phyloP scores from a whole-genome alignment of 257 asterid species.

The Solanum etuberosum region DNA sequence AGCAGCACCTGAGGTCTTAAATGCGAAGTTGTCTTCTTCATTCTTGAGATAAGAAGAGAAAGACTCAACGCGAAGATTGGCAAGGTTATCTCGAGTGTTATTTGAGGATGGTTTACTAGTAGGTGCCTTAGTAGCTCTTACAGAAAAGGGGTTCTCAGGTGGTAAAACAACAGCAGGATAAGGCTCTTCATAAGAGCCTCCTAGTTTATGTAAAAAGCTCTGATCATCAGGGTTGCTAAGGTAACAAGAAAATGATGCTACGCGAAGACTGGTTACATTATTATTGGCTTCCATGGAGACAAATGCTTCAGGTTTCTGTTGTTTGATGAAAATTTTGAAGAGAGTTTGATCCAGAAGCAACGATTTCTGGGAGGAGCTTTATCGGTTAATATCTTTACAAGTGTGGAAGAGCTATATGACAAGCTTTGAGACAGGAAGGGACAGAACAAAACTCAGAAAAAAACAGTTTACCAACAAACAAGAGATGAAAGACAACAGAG shows the following conservation, averaged over 20 bases:
- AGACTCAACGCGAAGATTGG: constrained; percentile 24
- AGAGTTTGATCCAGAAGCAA: neutral
- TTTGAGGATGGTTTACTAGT: constrained; percentile 9
- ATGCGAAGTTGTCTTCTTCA: constrained; percentile 20
- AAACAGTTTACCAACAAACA: neutral
- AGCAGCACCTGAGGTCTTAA: constrained; percentile 24
- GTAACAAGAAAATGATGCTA: constrained; percentile 77
- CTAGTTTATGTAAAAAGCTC: constrained; percentile 26
- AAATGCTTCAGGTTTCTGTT: neutral
- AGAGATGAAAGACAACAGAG: neutral
- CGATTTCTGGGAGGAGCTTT: neutral
- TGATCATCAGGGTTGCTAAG: constrained; percentile 43
- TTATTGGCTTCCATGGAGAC: constrained; percentile 49
- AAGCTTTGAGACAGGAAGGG: neutral
- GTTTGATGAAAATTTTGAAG: neutral
- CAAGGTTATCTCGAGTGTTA: constrained; percentile 6
- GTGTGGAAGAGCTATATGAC: neutral
- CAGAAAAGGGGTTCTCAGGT: constrained; percentile 6
- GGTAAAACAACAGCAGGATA: neutral
- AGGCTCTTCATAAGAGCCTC: constrained; percentile 24
- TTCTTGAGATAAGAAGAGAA: constrained; percentile 21
- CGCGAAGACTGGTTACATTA: constrained; percentile 35
- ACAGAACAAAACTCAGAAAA: neutral
- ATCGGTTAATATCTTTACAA: neutral
- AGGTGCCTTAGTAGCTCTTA: constrained; percentile 12